Evolutionary conservation across 495 filamentous ascomycete species (phyloP).

Genomic region (Aspergillus coremiiformis): DNA sequence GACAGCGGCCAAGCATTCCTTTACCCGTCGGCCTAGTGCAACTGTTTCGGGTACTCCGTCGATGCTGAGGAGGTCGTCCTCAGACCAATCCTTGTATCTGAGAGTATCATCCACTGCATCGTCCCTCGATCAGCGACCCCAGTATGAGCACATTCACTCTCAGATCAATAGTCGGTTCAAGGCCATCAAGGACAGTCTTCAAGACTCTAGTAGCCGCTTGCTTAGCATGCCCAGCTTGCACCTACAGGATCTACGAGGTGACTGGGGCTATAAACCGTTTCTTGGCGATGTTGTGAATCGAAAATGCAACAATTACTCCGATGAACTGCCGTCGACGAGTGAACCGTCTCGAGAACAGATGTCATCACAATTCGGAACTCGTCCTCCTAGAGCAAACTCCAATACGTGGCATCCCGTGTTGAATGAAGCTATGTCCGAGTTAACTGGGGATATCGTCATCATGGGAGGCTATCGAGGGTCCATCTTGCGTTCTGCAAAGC

Average conservation of each 20-base stretch:
- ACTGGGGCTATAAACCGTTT: slow-evolving; percentile 32
- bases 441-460: slow-evolving; percentile 81
- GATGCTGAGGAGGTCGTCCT: slow-evolving; percentile 54
- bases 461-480: slow-evolving; percentile 91
- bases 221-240: slow-evolving; percentile 52
- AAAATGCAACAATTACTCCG: slow-evolving; percentile 12
- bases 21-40: slow-evolving; percentile 21
- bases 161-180: slow-evolving; percentile 83
- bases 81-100: slow-evolving; percentile 66
- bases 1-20: slow-evolving; percentile 32
- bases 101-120: slow-evolving; percentile 63
- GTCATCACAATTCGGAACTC: slow-evolving; percentile 13
- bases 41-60: slow-evolving; percentile 21
- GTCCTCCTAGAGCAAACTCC: slow-evolving; percentile 24
- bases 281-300: slow-evolving; percentile 16
- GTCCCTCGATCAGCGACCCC: slow-evolving; percentile 78
- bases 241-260: slow-evolving; percentile 42
- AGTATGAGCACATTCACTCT: slow-evolving; percentile 66
- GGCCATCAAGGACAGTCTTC: slow-evolving; percentile 81
- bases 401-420: slow-evolving; percentile 44
- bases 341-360: background rate
- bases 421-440: slow-evolving; percentile 55
- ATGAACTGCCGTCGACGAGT: background rate
- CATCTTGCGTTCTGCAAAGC: slow-evolving; percentile 73
- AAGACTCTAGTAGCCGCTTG: slow-evolving; percentile 70